A percentile compares a stretch with the other conserved stretches of the same genome.
These are phyloP conservation scores for Aegilops tauschii DNA, from an alignment of 176 grass and related monocot genomes.

Conservation along the genomic window DNA sequence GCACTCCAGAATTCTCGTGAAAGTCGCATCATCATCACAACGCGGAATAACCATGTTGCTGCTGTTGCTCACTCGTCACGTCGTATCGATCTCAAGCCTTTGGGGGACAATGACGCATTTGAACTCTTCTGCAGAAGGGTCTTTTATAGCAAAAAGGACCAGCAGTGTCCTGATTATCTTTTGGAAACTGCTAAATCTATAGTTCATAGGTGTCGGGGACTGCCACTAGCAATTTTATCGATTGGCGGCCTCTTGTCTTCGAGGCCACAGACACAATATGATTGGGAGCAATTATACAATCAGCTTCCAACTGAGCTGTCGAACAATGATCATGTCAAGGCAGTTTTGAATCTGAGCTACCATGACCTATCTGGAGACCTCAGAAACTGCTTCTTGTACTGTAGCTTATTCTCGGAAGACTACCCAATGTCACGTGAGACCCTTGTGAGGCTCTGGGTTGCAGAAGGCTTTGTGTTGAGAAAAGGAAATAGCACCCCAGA, in stretches of 20 bases:
- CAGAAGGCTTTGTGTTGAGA: conserved; percentile 18
- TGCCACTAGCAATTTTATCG: conserved; percentile 30
- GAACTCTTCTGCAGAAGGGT: conserved; percentile 8
- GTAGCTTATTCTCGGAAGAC: conserved; percentile 19
- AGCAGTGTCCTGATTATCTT: conserved; percentile 29
- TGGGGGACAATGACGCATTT: background rate
- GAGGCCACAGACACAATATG: background rate
- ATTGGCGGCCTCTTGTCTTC: conserved; percentile 41
- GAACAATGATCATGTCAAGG: background rate
- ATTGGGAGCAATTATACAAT: conserved; percentile 41
- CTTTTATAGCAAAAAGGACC: background rate
- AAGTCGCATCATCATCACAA: conserved; percentile 49
- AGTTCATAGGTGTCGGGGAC: conserved; percentile 37
- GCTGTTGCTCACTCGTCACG: conserved; percentile 1
- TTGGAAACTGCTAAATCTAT: conserved; percentile 18
- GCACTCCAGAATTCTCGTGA: conserved; percentile 19
- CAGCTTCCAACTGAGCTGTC: conserved; percentile 26
- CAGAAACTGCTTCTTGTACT: conserved; percentile 26
- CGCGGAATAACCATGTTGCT: conserved; percentile 40
- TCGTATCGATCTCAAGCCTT: background rate
- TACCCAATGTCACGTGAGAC: conserved; percentile 1
- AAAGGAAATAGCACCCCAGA: conserved; percentile 2
- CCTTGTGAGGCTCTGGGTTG: conserved; percentile 9
- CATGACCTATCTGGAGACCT: conserved; percentile 19
- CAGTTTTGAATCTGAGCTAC: conserved; percentile 21